phyloP scores from a whole-genome alignment of 2,329 filamentous ascomycete genomes.

The Aureobasidium sp. region DNA sequence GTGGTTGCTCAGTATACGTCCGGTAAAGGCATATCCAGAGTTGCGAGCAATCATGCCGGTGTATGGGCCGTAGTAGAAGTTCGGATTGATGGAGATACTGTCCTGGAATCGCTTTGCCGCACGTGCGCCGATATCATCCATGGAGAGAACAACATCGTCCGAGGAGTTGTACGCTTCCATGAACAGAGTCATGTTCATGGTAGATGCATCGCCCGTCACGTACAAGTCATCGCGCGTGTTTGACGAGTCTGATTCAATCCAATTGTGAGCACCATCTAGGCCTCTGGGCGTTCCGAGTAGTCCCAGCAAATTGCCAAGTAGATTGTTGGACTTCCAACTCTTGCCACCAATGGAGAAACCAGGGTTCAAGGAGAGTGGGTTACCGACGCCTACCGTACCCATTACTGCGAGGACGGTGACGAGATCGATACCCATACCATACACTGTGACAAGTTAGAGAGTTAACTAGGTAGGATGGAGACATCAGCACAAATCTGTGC shows the following conservation, averaged over 20 bases:
- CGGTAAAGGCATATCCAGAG: constrained; percentile 35
- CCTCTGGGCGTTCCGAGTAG: constrained; percentile 32
- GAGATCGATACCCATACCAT: constrained; percentile 35
- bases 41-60: constrained; percentile 30
- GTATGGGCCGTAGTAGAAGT: constrained; percentile 35
- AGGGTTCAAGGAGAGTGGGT: constrained; percentile 46
- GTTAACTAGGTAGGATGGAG: too few species aligned
- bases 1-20: constrained; percentile 44
- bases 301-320: constrained; percentile 38
- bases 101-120: constrained; percentile 32
- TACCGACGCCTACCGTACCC: constrained; percentile 35
- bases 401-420: constrained; percentile 33
- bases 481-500: too few species aligned
- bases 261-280: constrained; percentile 59
- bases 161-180: constrained; percentile 47
- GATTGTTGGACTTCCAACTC: constrained; percentile 37
- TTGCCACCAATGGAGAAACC: constrained; percentile 34
- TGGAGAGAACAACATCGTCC: constrained; percentile 28
- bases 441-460: constrained; percentile 24
- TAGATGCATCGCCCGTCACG: constrained; percentile 49
- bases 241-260: constrained; percentile 61
- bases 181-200: constrained; percentile 60
- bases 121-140: constrained; percentile 34
- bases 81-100: constrained; percentile 34
- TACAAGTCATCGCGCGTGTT: constrained; percentile 61